Evolutionary conservation across 2,329 filamentous ascomycete genomes (phyloP), one percentile per base, ranked within the genome.

Genomic region (Neofusicoccum sp.): DNA sequence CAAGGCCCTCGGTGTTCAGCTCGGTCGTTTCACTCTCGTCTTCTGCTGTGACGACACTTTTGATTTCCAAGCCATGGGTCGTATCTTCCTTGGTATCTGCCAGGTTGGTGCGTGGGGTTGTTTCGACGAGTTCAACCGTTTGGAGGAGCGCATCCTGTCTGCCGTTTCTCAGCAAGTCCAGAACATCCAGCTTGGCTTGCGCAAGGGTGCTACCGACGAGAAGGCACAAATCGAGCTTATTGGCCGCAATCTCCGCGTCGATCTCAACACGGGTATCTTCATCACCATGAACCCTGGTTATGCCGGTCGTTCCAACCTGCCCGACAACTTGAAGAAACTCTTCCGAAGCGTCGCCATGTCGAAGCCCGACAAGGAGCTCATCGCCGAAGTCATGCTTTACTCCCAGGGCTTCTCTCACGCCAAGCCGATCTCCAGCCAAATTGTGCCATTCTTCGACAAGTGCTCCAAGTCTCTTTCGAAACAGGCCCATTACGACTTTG

Each of bases 251-350:
- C 83, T 99, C 49, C 86, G 84, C 64, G 95, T 99, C 66, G 96
- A 96, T 70, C 83, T 84, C 63, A 96, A 97, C 73, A 98, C 96
- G 54, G 95, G 95, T 68, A 95, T 99, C 73, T 99, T 99, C 80
- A 99, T 99, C 74, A 99, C 95, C 40, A 99, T 99, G 96, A 99
- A 99, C 75, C 95, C 95, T 74, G 95, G 95, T 57, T 99, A 99
- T 77, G 95, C 95, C 58, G 95, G 95, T 61, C 91, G 95, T 76
- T 99, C 95, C 53, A 99, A 99, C 77, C 79, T 99, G 70, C 95
- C 95, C 2, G 95, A 99, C 78, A 99, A 99, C 75, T 78, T 99
- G 79, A 99, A 99, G 86, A 99, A 99, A 78, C 82, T 99, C 41
- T 99, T 99, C 86, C 89, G 96, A 73, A 99, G 95, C 71, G 93